Conservation (phyloP, 306 rosid genomes). For the Casuarina glauca region DNA sequence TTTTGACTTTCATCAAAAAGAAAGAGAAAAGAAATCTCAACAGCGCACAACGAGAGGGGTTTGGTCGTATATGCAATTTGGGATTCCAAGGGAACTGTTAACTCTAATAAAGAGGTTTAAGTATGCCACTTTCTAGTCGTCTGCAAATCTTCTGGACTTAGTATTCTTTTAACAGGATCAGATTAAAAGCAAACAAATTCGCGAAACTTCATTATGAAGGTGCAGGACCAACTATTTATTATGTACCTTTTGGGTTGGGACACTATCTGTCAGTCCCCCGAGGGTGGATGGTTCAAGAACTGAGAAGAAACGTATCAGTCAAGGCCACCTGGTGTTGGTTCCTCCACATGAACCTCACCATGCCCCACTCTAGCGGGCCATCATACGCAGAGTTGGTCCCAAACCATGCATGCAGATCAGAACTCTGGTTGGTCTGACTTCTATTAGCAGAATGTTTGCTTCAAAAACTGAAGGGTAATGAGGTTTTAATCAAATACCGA, state of each 20-base stretch:
- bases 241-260: no score
- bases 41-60: not conserved
- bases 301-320: no score
- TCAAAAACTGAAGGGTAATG: no score
- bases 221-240: no score
- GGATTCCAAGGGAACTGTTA: not conserved
- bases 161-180: no score
- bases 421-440: not conserved
- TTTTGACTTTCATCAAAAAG: not conserved
- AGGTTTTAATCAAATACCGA: not conserved
- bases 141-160: not conserved
- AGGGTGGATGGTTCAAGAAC: no score
- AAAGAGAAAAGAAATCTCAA: not conserved
- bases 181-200: no score
- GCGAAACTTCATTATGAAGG: no score
- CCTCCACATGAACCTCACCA: no score
- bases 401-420: slow-evolving; percentile 4
- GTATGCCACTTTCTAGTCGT: not conserved
- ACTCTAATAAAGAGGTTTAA: not conserved
- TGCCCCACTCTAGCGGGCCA: not conserved
- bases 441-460: not conserved
- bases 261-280: no score
- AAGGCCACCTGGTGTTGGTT: no score
- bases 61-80: not conserved
- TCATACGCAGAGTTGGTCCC: not conserved